These are phyloP conservation scores for Amanita subjunquillea DNA, from an alignment of 768 basidiomycete species.

Conservation along the genomic window DNA sequence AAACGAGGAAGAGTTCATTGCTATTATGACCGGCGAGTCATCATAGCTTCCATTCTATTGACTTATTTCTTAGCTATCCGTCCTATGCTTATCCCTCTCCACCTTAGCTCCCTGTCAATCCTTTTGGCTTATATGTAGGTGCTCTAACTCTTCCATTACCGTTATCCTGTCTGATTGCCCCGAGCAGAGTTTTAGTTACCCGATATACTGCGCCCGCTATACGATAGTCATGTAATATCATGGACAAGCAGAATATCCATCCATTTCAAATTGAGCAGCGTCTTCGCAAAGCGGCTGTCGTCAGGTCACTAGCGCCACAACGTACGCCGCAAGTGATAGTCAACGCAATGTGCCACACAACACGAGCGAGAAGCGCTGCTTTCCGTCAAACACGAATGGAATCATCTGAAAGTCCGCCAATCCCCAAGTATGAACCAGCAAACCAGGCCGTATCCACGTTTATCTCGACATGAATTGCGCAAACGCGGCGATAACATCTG, in stretches of 20 bases:
- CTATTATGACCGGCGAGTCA: constrained; percentile 93
- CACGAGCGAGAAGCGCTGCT: neutral
- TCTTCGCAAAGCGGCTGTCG: neutral
- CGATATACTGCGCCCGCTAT: neutral
- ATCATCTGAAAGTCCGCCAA: neutral
- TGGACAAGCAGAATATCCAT: neutral
- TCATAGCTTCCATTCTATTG: constrained; percentile 19
- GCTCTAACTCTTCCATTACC: neutral
- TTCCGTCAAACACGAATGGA: neutral
- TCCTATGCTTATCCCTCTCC: neutral
- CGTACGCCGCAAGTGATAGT: neutral
- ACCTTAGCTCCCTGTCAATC: neutral
- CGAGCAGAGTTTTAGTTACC: neutral
- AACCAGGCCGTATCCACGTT: constrained; percentile 2
- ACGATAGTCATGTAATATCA: constrained; percentile 2
- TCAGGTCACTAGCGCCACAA: neutral
- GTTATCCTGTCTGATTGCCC: neutral
- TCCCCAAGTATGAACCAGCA: neutral
- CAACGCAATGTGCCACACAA: neutral
- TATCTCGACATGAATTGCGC: neutral
- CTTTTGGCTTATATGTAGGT: constrained; percentile 2
- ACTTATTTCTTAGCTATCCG: neutral
- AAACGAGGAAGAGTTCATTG: constrained; percentile 91
- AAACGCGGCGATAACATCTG: constrained; percentile 1
- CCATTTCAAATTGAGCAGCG: neutral